These are phyloP conservation scores for Amanita subjunquillea DNA, from an alignment of 768 basidiomycete genomes.

Conservation along the genomic window DNA sequence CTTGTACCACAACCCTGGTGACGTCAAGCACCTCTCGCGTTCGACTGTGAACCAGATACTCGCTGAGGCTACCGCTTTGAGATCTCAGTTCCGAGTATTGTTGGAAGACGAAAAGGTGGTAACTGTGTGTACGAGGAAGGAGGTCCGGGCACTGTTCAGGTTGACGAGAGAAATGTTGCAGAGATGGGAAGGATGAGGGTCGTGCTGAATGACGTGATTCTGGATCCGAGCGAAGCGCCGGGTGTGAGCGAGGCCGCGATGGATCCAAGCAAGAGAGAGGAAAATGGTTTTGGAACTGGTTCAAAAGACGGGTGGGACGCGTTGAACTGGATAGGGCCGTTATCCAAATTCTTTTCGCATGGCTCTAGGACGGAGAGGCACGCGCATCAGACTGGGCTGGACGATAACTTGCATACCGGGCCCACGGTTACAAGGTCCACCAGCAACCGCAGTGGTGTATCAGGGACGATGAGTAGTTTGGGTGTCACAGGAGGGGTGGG, in stretches of 20 bases:
- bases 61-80: slow-evolving; percentile 57
- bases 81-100: slow-evolving; percentile 60
- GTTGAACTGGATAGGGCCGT: slow-evolving; percentile 69
- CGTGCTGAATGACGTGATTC: slow-evolving; percentile 78
- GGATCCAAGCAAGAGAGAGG: slow-evolving; percentile 43
- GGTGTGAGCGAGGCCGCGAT: slow-evolving; percentile 65
- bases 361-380: slow-evolving; percentile 14
- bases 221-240: slow-evolving; percentile 72
- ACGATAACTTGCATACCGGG: slow-evolving; percentile 10
- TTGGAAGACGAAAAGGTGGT: slow-evolving; percentile 68
- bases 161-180: slow-evolving; percentile 69
- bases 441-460: background rate
- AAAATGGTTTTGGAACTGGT: slow-evolving; percentile 13
- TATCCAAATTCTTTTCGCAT: slow-evolving; percentile 65
- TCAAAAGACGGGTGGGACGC: slow-evolving; percentile 18
- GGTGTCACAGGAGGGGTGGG: slow-evolving; percentile 12
- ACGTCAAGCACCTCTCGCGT: slow-evolving; percentile 79
- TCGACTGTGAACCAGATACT: slow-evolving; percentile 70
- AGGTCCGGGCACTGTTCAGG: slow-evolving; percentile 75
- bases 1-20: slow-evolving; percentile 55
- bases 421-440: background rate
- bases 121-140: slow-evolving; percentile 59
- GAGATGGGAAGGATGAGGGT: slow-evolving; percentile 78
- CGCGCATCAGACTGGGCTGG: slow-evolving; percentile 1
- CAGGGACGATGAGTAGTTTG: slow-evolving; percentile 7